phyloP scores from a whole-genome alignment of 805 yeast genomes.

The Lachancea cidri region DNA sequence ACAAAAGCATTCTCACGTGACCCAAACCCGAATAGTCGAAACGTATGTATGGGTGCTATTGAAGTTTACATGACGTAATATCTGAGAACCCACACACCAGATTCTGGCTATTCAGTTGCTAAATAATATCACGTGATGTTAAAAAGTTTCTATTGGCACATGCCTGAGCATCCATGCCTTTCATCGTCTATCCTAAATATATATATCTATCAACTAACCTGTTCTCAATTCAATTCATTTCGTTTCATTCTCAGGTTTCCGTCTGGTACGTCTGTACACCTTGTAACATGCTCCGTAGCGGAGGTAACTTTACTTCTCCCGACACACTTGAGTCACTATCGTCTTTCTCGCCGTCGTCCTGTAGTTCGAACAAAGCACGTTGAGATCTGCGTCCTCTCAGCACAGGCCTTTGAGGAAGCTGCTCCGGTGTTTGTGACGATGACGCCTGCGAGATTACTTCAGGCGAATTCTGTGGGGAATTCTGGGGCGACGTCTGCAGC shows the following conservation, averaged over 20 bases:
- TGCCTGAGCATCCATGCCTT: no score
- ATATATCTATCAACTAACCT: no score
- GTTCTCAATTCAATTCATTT: no score
- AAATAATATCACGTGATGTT: no score
- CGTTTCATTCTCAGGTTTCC: conserved; percentile 3
- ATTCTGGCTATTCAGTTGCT: no score
- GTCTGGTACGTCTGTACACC: conserved; percentile 5
- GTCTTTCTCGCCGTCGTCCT: conserved; percentile 14
- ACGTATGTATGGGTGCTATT: no score
- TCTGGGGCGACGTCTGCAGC: not conserved
- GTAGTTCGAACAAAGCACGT: conserved; percentile 6
- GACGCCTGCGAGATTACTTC: no score
- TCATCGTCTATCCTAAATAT: not conserved
- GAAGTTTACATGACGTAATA: no score
- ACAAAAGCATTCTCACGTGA: not conserved
- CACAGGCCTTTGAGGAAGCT: not conserved
- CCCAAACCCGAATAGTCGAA: no score
- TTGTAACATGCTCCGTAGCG: conserved; percentile 21
- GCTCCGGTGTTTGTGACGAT: not conserved
- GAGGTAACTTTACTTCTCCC: conserved; percentile 22
- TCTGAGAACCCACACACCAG: no score
- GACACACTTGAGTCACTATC: conserved; percentile 14
- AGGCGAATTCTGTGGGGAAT: no score
- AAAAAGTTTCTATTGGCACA: no score
- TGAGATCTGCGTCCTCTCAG: conserved; percentile 4